Evolutionary conservation across 306 rosid species (phyloP), one percentile per base, ranked within the genome.

Genomic region (Trifolium subterraneum): DNA sequence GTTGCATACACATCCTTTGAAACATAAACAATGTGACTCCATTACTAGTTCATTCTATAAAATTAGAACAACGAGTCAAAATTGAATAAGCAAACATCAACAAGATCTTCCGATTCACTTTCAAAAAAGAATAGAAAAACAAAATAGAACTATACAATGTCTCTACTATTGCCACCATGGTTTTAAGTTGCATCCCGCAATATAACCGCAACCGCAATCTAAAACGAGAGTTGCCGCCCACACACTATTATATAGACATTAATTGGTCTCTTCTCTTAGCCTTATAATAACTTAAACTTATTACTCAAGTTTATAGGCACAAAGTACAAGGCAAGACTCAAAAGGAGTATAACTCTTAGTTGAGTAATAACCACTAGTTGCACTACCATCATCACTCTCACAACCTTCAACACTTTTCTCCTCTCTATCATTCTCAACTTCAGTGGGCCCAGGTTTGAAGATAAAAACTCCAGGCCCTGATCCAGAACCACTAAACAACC

Each of bases 401-500:
- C 73, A 20, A 13, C 68, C 81, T n/a, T 56, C 63, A 1, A 23
- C 10, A 22, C 35, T 35, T 56, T 79, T 83, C 3, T 81, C 87
- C n/a, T n/a, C n/a, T n/a, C n/a, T n/a, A 13, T 89, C 96, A 63
- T 70, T 83, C 33, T 86, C 98, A 5, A 36, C 36, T 1, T 88
- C 96, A 0, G 23, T 2, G 18, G 84, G 70, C 3, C 93, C 96
- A 1, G 92, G 87, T 79, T 91, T 93, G 84, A 93, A 93, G 42
- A 93, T 85, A 51, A 93, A 93, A 27, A 89, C n/a, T 0, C 98
- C 98, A 4, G 86, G 90, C 7, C 97, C 96, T 1, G 81, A 77
- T 1, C 90, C 92, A 1, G 88, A 67, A 10, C 41, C 79, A 27
- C 86, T 75, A 61, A 93, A 93, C 60, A 93, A 77, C 98, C 98